Evolutionary conservation across 1,139 yeast genomes (phyloP), one percentile per base, ranked within the genome.

Genomic region (Saccharomyces pastorianus): DNA sequence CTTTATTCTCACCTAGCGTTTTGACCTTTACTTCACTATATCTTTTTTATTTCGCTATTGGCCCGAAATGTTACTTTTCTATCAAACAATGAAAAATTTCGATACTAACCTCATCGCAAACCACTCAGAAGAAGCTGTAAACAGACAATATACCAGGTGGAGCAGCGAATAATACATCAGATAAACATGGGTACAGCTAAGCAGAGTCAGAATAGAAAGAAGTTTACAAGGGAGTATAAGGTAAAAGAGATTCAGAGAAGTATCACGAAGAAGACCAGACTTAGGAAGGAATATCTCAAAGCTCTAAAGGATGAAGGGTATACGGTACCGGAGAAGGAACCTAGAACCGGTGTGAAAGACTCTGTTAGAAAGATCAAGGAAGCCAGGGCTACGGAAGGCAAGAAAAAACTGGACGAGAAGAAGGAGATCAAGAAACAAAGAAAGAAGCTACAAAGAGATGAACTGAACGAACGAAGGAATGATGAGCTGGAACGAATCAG

Each of bases 251-350:
- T 90, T 63, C 84, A 85, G 65, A 81, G 80, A 66, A 85, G 95
- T 11, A 78, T 91, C 60, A 79, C 82, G 1, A 95, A 89, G 65
- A 79, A 90, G 59, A 89, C 96, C n/a, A 77, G 95, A 61, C 78
- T 90, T 60, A 81, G 90, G 73, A 87, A 84, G 68, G 84, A 82
- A 56, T 91, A 91, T 67, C 84, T 88, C 74, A 89, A 90, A 67
- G 74, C 89, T 58, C 71, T 89, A 51, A 88, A 88, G 60, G 79
- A 81, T 57, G 95, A 89, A 63, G 91, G 89, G 5, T 73, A 76
- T 50, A 52, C 66, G 3, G 69, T 74, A n/a, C 80, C 81, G 1
- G 77, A 74, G 47, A 65, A 65, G 55, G 60, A 65, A 28, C 62
- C 62, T 8, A 5, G 56, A 56, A 13, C 63, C 64, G 31, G 61